phyloP scores from a whole-genome alignment of 495 filamentous ascomycete genomes.

The Podospora conica region DNA sequence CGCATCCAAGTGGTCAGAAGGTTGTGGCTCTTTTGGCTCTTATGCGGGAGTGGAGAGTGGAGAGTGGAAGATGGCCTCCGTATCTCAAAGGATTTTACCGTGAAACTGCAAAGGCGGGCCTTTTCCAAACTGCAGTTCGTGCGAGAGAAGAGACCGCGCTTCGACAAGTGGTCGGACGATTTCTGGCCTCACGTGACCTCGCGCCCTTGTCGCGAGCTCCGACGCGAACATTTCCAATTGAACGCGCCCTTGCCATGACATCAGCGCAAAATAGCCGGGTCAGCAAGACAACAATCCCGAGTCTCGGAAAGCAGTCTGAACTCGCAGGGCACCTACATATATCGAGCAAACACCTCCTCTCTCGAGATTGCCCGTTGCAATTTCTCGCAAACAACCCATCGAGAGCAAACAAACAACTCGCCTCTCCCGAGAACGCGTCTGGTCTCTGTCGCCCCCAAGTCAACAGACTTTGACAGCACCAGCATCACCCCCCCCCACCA shows the following conservation, averaged over 20 bases:
- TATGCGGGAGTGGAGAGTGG: neutral
- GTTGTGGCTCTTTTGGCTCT: neutral
- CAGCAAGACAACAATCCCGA: neutral
- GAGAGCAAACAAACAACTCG: neutral
- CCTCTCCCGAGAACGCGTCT: neutral
- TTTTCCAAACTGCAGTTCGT: neutral
- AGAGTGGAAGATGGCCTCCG: neutral
- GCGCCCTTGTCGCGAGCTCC: conserved; percentile 15
- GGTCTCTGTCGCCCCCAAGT: too few relatives aligned
- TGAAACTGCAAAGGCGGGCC: neutral
- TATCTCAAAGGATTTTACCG: neutral
- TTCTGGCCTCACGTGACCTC: conserved; percentile 17
- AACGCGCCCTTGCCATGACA: conserved; percentile 24
- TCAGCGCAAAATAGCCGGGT: neutral
- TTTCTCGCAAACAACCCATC: neutral
- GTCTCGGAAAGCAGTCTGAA: neutral
- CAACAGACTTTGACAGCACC: neutral
- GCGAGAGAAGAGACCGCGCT: too few relatives aligned
- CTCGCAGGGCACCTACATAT: neutral
- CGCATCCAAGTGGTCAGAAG: neutral
- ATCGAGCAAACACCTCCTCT: neutral
- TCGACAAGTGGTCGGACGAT: too few relatives aligned
- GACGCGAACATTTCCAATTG: neutral
- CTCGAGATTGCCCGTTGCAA: neutral
- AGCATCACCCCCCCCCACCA: neutral